Base-by-base conservation (phyloP, 164 flowering plant genomes). In the Vitis rotundifolia region DNA sequence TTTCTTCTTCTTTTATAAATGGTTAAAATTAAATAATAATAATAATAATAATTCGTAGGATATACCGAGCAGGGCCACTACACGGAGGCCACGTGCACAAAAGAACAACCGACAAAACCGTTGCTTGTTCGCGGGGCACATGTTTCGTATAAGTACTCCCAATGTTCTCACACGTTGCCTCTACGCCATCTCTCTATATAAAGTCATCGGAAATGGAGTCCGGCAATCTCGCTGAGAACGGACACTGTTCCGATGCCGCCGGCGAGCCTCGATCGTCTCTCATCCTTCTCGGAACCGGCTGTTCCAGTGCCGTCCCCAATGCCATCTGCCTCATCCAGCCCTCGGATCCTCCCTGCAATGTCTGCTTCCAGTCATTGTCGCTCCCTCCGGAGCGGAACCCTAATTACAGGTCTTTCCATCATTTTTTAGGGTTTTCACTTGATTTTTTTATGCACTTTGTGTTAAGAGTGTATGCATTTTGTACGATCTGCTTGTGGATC, bases 251-350 rank as follows among this genome's bases (percentile, higher is more conserved):
- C 11, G 55, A 58, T 15, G 63, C 54, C 11, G 63, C 61, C 14
- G 68, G 54, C 61, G 63, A 26, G 16, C 73, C 29, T 59, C 64
- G 60, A 57, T 88, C 90, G 69, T 80, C 93, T 7, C 68, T 95
- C 77, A 81, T 95, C 22, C 91, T 95, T 52, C 80, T 95, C 5
- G 99, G 99, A 44, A 93, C 98, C 8, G 97, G 99, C 9, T 89
- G 97, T 76, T 95, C 97, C 10, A 82, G 94, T 73, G 83, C 90
- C 37, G 82, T 95, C 44, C 98, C 99, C 7, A 88, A 89, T 55
- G 84, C 83, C 2, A 71, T 73, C 81, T 95, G 99, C 81, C 75
- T 95, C 76, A 77, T 95, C 70, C 90, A 85, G 75, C 99, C 98
- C 2, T 83, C 93, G 8, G 81, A 86, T 83, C 94, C 97, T 49